A percentile compares a stretch with the other conserved stretches of the same genome.
These are phyloP conservation scores for Cutaneotrichosporon mucoides DNA, from an alignment of 1,284 basidiomycete species.

Conservation along the genomic window DNA sequence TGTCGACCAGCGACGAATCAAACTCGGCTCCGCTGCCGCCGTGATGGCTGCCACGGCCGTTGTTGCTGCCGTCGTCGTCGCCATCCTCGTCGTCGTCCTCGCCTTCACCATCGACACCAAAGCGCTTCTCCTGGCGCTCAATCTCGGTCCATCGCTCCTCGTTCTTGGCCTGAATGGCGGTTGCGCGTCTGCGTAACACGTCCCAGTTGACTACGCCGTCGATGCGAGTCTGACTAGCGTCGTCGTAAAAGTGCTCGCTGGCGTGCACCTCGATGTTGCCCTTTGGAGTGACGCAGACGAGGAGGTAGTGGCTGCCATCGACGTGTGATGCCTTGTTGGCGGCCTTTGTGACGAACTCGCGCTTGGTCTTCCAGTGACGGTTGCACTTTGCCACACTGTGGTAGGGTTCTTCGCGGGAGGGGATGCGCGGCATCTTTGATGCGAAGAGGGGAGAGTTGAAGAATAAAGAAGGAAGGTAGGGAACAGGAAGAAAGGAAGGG, in stretches of 20 bases:
- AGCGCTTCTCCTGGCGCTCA: conserved; percentile 35
- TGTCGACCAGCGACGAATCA: conserved; percentile 8
- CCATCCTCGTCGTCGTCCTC: conserved; percentile 31
- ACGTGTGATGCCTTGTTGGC: conserved; percentile 53
- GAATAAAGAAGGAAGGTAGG: background rate
- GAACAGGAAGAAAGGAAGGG: background rate
- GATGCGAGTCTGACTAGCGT: conserved; percentile 29
- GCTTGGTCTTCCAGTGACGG: conserved; percentile 55
- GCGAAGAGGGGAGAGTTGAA: conserved; percentile 1
- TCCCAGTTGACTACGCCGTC: conserved; percentile 37
- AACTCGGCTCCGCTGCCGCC: conserved; percentile 21
- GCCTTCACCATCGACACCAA: conserved; percentile 32
- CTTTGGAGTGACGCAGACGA: conserved; percentile 54
- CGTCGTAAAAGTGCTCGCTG: conserved; percentile 43
- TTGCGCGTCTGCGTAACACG: conserved; percentile 14
- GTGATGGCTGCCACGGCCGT: conserved; percentile 27
- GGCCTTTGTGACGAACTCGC: conserved; percentile 54
- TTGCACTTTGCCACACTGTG: conserved; percentile 53
- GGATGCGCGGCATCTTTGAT: conserved; percentile 52
- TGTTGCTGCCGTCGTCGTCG: conserved; percentile 22
- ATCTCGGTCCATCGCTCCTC: conserved; percentile 28
- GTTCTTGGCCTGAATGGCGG: conserved; percentile 16
- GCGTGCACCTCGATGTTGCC: conserved; percentile 56
- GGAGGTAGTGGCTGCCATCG: conserved; percentile 56
- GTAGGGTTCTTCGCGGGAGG: conserved; percentile 54